These are phyloP conservation scores for Ampelomyces quisqualis DNA, from an alignment of 2,329 filamentous ascomycete species.

Conservation along the genomic window DNA sequence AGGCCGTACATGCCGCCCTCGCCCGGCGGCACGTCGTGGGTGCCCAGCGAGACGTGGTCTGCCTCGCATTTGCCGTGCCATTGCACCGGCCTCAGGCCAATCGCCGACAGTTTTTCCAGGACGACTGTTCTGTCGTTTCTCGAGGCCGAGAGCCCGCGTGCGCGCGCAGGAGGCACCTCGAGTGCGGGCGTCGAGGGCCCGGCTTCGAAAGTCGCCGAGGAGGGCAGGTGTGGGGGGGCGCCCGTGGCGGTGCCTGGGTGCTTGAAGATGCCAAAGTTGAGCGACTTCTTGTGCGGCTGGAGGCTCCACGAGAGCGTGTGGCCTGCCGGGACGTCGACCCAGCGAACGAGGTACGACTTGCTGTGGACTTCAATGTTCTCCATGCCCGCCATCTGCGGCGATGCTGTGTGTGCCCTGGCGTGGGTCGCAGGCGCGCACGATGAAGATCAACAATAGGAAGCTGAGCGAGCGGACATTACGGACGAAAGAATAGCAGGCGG, in stretches of 20 bases:
- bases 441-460: too few species aligned
- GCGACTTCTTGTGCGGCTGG: constrained; percentile 95
- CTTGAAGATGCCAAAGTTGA: constrained; percentile 98
- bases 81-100: constrained; percentile 63
- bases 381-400: constrained; percentile 97
- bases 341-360: constrained; percentile 98
- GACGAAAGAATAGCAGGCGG: constrained; percentile 5
- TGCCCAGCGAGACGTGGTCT: constrained; percentile 90
- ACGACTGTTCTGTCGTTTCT: constrained; percentile 71
- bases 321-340: constrained; percentile 86
- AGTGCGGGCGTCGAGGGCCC: constrained; percentile 42
- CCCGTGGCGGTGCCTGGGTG: constrained; percentile 76
- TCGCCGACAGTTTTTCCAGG: constrained; percentile 62
- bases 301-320: constrained; percentile 97
- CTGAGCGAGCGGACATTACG: constrained; percentile 18
- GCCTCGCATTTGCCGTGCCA: constrained; percentile 97
- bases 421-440: too few species aligned
- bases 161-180: constrained; percentile 59
- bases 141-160: constrained; percentile 54
- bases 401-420: too few species aligned
- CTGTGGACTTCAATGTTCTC: constrained; percentile 97
- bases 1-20: constrained; percentile 93
- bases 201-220: constrained; percentile 34
- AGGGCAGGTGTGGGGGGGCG: constrained; percentile 40
- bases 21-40: constrained; percentile 71